These are phyloP conservation scores for Buxus sempervirens DNA, from an alignment of 164 flowering plant genomes.

Conservation along the genomic window DNA sequence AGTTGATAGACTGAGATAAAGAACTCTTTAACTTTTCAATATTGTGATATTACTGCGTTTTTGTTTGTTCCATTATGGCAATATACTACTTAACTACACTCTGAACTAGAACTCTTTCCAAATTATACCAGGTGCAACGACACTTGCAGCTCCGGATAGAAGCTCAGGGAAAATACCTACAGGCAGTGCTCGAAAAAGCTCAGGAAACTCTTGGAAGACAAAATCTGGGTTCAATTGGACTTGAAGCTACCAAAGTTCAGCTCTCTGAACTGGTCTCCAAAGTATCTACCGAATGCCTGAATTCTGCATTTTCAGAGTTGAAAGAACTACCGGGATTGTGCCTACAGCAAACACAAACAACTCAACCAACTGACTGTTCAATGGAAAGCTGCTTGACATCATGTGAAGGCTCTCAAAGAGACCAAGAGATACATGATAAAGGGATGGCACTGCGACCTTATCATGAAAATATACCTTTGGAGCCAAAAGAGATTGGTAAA, in stretches of 20 bases:
- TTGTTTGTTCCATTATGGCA: not conserved
- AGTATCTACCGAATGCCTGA: slow-evolving; percentile 67
- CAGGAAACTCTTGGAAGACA: slow-evolving; percentile 86
- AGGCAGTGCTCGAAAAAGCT: slow-evolving; percentile 84
- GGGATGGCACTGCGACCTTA: slow-evolving; percentile 37
- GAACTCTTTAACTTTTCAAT: not conserved
- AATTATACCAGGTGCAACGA: slow-evolving; percentile 63
- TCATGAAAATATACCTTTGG: slow-evolving; percentile 18
- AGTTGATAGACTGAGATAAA: not conserved
- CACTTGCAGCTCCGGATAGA: slow-evolving; percentile 88
- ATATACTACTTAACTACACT: not conserved
- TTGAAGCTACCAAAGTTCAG: slow-evolving; percentile 76
- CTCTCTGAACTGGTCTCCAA: slow-evolving; percentile 72
- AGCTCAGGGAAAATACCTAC: slow-evolving; percentile 89
- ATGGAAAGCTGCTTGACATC: slow-evolving; percentile 78
- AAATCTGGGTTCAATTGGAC: slow-evolving; percentile 56
- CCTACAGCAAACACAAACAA: slow-evolving; percentile 48
- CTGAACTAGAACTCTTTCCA: slow-evolving; percentile 14
- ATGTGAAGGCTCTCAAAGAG: slow-evolving; percentile 60
- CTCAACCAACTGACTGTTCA: slow-evolving; percentile 58
- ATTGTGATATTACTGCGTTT: not conserved
- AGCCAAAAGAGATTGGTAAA: slow-evolving; percentile 30
- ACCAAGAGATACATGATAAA: slow-evolving; percentile 44
- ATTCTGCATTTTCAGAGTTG: slow-evolving; percentile 47
- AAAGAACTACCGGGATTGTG: slow-evolving; percentile 44